Base-by-base conservation (phyloP, 352 stramenopile species). In the Hyaloperonospora brassicae region DNA sequence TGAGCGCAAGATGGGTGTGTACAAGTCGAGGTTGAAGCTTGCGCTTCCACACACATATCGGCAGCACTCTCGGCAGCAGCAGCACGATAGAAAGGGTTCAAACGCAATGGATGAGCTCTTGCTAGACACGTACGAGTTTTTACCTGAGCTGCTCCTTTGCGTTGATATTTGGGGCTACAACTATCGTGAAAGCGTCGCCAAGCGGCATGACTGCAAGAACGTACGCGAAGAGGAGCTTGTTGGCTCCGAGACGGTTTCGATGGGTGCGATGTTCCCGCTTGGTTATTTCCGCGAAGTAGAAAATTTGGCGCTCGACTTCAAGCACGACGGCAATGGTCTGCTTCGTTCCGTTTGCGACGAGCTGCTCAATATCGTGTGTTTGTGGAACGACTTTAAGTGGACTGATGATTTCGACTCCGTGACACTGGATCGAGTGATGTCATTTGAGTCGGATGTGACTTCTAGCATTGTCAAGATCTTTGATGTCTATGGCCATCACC, bases 311-410 rank as follows among this genome's bases (percentile, higher is more conserved):
- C 80, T 89, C 59, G 79, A 89, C 54, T 89, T 81, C 41, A 73
- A 82, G n/a, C 55, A 72, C 6, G 79, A 89, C 44, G 57, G 35
- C 14, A 87, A 87, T 41, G 65, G 72, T 1, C 45, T 73, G 21
- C 62, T 89, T 21, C 75, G 76, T 50, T 66, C 60, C n/a, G 75
- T 87, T n/a, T 87, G 77, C 41, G 79, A 89, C 47, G 76, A 89
- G 47, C 55, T 89, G 21, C 51, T 87, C 4, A 82, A 75, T 14
- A 80, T 89, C 25, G 73, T 89, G 23, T 87, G 73, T 41, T 43
- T 86, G 17, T 89, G 79, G 79, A 87, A 87, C 44, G 77, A 89
- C 57, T 86, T 89, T 50, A 80, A 86, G 36, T 87, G 77, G 76
- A 72, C 70, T 0, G 73, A 87, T 30, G 72, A 76, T 47, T 54